Conservation (phyloP, 495 filamentous ascomycete species). For the Cairneyella variabilis region DNA sequence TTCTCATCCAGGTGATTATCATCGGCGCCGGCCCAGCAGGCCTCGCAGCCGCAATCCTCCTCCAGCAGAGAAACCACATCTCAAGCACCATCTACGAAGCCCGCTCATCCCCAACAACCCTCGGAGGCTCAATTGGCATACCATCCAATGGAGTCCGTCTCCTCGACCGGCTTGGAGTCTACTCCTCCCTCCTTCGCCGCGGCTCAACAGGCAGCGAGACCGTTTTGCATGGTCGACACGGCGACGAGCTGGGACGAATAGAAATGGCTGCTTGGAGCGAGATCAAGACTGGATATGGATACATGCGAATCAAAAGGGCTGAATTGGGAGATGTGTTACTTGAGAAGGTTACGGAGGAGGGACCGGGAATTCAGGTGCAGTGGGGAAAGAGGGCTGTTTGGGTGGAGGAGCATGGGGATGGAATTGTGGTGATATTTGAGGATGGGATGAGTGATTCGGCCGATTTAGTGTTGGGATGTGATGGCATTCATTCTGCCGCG, state of each 20-base stretch:
- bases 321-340: conserved; percentile 44
- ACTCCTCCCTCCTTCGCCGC: conserved; percentile 35
- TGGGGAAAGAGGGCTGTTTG: conserved; percentile 29
- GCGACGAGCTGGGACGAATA: conserved; percentile 38
- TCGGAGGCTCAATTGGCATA: conserved; percentile 61
- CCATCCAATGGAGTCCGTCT: conserved; percentile 56
- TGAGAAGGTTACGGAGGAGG: conserved; percentile 30
- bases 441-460: conserved; percentile 46
- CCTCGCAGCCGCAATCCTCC: conserved; percentile 48
- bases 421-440: conserved; percentile 47
- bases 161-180: conserved; percentile 51
- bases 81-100: conserved; percentile 53
- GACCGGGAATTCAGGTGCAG: conserved; percentile 29
- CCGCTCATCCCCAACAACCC: conserved; percentile 49
- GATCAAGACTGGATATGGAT: conserved; percentile 38
- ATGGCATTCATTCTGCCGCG: conserved; percentile 57
- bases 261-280: conserved; percentile 41
- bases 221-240: conserved; percentile 45
- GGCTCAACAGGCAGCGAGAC: conserved; percentile 36
- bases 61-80: conserved; percentile 34
- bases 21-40: conserved; percentile 56
- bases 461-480: conserved; percentile 58
- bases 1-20: conserved; percentile 44
- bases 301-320: conserved; percentile 44
- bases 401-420: conserved; percentile 28